A percentile compares a stretch with the other conserved stretches of the same genome.
phyloP scores from a whole-genome alignment of 352 stramenopile species.

The Phytopythium aichiense region DNA sequence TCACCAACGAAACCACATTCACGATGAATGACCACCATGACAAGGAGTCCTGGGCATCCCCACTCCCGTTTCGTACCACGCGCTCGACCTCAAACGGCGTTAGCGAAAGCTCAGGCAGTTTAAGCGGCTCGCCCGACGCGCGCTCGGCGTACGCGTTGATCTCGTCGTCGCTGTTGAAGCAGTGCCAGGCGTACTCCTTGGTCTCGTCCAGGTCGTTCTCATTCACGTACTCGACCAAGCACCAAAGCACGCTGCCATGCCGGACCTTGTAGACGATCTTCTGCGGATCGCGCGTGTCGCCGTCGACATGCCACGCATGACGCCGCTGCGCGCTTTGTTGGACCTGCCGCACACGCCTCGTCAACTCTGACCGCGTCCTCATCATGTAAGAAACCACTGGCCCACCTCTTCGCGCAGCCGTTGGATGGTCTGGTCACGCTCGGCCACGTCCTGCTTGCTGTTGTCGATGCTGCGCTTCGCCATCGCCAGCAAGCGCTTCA shows the following conservation, averaged over 20 bases:
- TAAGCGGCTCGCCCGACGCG: constrained; percentile 56
- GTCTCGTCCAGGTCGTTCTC: constrained; percentile 68
- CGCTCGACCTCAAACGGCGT: constrained; percentile 70
- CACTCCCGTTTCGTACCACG: constrained; percentile 33
- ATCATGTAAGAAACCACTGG: neutral
- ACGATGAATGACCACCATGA: neutral
- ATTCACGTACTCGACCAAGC: constrained; percentile 74
- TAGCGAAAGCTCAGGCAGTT: constrained; percentile 60
- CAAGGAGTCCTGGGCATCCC: neutral
- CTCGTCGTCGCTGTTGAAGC: constrained; percentile 57
- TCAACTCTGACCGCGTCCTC: neutral
- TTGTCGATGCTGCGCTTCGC: constrained; percentile 89
- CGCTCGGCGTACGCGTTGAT: constrained; percentile 55
- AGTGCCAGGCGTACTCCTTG: constrained; percentile 66
- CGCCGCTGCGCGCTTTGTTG: constrained; percentile 26
- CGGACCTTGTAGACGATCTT: constrained; percentile 68
- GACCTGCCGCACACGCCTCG: constrained; percentile 5
- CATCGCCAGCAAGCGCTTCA: constrained; percentile 81
- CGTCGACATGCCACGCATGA: constrained; percentile 50
- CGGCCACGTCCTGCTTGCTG: constrained; percentile 73
- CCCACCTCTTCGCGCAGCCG: constrained; percentile 40
- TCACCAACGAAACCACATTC: neutral
- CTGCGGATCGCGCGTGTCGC: constrained; percentile 47
- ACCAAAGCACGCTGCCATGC: constrained; percentile 61
- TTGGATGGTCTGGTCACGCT: constrained; percentile 58